Evolutionary conservation across 2,329 filamentous ascomycete genomes (phyloP).

Genomic region (Aspergillus neoniger): DNA sequence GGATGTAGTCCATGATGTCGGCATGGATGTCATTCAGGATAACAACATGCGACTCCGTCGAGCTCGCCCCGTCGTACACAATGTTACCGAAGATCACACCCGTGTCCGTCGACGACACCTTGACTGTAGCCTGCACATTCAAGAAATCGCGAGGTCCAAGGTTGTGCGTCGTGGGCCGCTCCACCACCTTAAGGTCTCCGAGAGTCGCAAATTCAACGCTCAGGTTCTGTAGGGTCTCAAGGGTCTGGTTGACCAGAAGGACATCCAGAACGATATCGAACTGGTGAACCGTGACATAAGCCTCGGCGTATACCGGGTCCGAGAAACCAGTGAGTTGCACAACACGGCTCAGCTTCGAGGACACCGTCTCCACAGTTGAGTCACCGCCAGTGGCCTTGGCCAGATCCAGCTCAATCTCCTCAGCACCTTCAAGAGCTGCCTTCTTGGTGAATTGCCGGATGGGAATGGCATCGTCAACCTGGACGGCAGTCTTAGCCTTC

Average conservation of each 20-base stretch:
- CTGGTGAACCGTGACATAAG: conserved; percentile 97
- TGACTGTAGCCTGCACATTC: conserved; percentile 98
- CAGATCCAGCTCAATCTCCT: conserved; percentile 85
- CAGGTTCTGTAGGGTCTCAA: conserved; percentile 92
- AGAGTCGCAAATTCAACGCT: conserved; percentile 98
- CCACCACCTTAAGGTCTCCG: conserved; percentile 95
- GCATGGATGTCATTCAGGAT: conserved; percentile 98
- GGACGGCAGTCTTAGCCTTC: conserved; percentile 89
- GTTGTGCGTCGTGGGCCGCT: conserved; percentile 94
- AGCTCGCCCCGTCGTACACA: conserved; percentile 91
- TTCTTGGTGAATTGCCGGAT: conserved; percentile 95
- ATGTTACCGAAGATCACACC: conserved; percentile 99
- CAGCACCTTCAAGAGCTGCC: conserved; percentile 75
- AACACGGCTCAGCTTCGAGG: conserved; percentile 91
- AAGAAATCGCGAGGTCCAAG: conserved; percentile 94
- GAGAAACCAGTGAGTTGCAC: conserved; percentile 98
- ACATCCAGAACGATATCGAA: conserved; percentile 98
- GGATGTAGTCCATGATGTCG: conserved; percentile 99
- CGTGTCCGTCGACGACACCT: conserved; percentile 96
- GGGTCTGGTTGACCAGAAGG: conserved; percentile 93
- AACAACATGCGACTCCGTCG: conserved; percentile 91
- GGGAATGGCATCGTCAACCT: conserved; percentile 91
- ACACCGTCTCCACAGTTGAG: conserved; percentile 76
- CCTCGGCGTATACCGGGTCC: conserved; percentile 97
- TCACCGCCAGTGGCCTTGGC: conserved; percentile 95